Evolutionary conservation across 768 basidiomycete genomes (phyloP), one percentile per base, ranked within the genome.

Genomic region (Tricholoma furcatifolium): DNA sequence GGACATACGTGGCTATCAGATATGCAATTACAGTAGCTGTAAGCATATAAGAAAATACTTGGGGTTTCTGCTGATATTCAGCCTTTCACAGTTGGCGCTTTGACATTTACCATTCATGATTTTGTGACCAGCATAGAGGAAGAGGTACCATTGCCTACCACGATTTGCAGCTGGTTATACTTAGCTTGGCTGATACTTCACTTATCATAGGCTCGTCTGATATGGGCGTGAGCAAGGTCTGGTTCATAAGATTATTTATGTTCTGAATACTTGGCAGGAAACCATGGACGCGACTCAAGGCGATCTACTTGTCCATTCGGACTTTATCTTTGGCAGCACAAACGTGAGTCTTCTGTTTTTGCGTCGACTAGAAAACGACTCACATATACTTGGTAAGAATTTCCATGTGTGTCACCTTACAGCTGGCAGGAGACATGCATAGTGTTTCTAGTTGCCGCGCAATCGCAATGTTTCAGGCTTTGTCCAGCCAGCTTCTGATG

Each of bases 1-100:
- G 43, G 48, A 56, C 44, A 32, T 63, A 27, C 34, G 54, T 12
- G 64, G 64, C 14, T 50, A 64, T 43, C 59, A 58, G 45, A 43
- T 46, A 20, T 64, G 63, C 54, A 64, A 66, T 48, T 66, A 64
- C 54, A 62, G 58, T 35, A 57, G 59, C 7, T 58, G 64, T 64
- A 27, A 55, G 64, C 30, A 44, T 55, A 15, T 5, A 3, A 10
- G n/a, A 24, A 20, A 39, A 24, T 8, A 39, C 14, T 17, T n/a
- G n/a, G 18, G 4, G 11, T 20, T 8, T 48, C 31, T 9, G 18
- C 4, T 11, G 12, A 32, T 42, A 27, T 24, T 35, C 3, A 34
- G 36, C 12, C n/a, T 31, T 18, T 53, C 41, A 12, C 36, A 66
- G 65, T 66, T 47, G 60, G 50, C 6, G 65, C 65, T 15, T 50